Base-by-base conservation (phyloP, 345 rosid genomes). In the Populus euphratica region DNA sequence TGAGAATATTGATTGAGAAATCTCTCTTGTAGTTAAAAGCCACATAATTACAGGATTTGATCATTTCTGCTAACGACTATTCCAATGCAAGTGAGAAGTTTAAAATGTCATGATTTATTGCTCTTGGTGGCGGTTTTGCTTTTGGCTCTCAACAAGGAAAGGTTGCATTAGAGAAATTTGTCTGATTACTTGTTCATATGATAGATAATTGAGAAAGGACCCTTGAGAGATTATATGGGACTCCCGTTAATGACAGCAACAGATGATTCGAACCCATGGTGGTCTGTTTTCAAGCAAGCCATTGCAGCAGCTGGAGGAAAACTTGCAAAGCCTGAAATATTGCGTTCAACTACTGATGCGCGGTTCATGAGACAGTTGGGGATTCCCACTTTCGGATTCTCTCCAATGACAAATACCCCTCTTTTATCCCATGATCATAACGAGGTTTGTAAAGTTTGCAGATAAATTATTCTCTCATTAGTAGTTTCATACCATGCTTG, bases 291-390 rank as follows among this genome's bases (percentile, higher is more conserved):
- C 85, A 91, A 86, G 76, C 83, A 86, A 85, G 93, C 91, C 77
- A 85, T 93, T 23, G 82, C 76, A 73, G 92, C 92, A 68, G 90
- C 86, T 41, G 97, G 98, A 77, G 97, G 91, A 75, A 91, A 86
- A 81, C 93, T 93, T 38, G 86, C 88, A 29, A 89, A 88, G 80
- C 93, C 99, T 43, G 99, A 95, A 83, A 93, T 95, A 29, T 86
- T 93, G 85, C 33, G 91, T 74, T 95, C 99, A 44, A 95, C 99
- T 52, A 92, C 98, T 13, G 99, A 95, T 87, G 86, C 97, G 80
- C 85, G 90, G n/a, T 92, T n/a, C 71, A 62, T 90, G 36, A 87
- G 97, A 76, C 68, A 76, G 80, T 72, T 84, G 76, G 98, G 98
- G 52, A 92, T 95, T 71, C 99, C 99, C 33, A 67, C 84, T 73